These are phyloP conservation scores for Saccharomycopsis selenospora DNA, from an alignment of 805 yeast genomes.

Conservation along the genomic window DNA sequence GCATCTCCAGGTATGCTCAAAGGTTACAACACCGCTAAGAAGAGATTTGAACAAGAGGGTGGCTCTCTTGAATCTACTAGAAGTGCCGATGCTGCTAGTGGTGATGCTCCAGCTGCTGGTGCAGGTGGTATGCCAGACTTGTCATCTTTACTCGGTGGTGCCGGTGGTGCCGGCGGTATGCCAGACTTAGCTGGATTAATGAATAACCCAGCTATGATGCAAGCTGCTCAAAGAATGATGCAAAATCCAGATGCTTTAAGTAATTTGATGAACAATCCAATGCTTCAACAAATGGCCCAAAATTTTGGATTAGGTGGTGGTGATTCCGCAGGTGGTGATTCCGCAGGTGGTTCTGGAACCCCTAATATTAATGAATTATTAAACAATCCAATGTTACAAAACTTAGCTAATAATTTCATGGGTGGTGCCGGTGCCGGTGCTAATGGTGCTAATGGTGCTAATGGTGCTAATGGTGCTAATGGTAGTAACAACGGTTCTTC, in stretches of 20 bases:
- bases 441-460: conserved; percentile 32
- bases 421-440: conserved; percentile 40
- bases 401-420: conserved; percentile 65
- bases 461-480: conserved; percentile 18
- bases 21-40: conserved; percentile 91
- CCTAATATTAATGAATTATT: conserved; percentile 65
- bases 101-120: conserved; percentile 25
- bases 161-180: conserved; percentile 59
- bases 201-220: conserved; percentile 88
- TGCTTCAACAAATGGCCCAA: conserved; percentile 76
- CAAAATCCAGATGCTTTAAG: conserved; percentile 71
- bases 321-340: conserved; percentile 21
- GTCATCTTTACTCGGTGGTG: conserved; percentile 47
- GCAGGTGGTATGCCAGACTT: conserved; percentile 66
- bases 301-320: conserved; percentile 63
- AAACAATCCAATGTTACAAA: conserved; percentile 73
- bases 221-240: conserved; percentile 85
- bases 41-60: conserved; percentile 72
- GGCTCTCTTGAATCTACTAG: conserved; percentile 32
- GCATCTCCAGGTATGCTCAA: conserved; percentile 86
- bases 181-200: conserved; percentile 62
- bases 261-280: conserved; percentile 73
- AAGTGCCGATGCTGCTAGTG: conserved; percentile 26
- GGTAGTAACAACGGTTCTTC: conserved; percentile 13
- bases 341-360: conserved; percentile 22